Evolutionary conservation across 2,329 filamentous ascomycete species (phyloP), one percentile per base, ranked within the genome.

Genomic region (Cercospora nicotianae): DNA sequence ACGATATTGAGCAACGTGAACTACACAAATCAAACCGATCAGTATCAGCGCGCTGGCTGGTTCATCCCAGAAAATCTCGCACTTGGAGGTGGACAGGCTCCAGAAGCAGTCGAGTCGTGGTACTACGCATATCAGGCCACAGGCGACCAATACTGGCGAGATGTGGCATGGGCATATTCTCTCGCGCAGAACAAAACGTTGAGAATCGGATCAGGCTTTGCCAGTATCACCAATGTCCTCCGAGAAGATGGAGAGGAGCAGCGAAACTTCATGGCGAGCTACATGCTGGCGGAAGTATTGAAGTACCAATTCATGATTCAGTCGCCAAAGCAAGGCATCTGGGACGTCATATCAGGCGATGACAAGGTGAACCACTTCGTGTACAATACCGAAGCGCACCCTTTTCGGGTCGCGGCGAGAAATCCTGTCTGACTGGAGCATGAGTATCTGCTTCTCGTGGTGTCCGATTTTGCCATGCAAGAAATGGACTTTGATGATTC

Each of bases 201-300:
- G 53, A 60, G 70, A 3, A 60, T 70, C 2, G 69, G 68, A 6
- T 67, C 63, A n/a, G 69, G 71, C 12, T 72, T 72, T 48, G 58
- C 60, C 10, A 65, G 59, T 18, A 66, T 72, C 28, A 64, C 60
- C 9, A 65, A 73, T 57, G 72, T 73, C 5, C 60, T 72, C 33
- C 58, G 53, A 10, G 31, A 51, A 10, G 67, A 67, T 16, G 71
- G 71, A 2, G 91, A 90, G 0, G 79, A 80, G 0, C 87, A 85
- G 67, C 79, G 80, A 51, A 87, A 96, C 77, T 89, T 90, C 77
- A 91, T 94, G 83, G 92, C 96, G 81, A 94, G 90, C 74, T 96
- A 95, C 81, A 89, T 91, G 82, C 92, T 95, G 78, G 92, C 92
- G 0, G 92, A 96, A 82, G 90, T 93, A 69, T 77, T 96, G 77